Conservation (phyloP, 371 early-diverging fungal genomes). For the Mycotypha africana region DNA sequence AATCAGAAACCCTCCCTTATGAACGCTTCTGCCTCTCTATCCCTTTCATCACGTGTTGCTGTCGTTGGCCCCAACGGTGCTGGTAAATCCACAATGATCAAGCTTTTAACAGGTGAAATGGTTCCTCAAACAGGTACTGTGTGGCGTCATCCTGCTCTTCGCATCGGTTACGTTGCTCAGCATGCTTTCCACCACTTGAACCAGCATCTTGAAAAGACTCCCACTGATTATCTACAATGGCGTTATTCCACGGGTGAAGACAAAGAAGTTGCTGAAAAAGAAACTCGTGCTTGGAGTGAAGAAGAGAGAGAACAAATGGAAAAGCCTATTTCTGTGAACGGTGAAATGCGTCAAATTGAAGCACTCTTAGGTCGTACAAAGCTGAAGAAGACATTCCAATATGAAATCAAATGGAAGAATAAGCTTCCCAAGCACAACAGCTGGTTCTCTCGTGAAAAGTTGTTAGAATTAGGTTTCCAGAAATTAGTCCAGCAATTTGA, state of each 20-base stretch:
- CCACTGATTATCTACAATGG: constrained; percentile 81
- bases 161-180: constrained; percentile 86
- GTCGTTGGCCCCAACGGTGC: constrained; percentile 79
- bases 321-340: constrained; percentile 48
- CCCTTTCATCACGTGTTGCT: constrained; percentile 74
- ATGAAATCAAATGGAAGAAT: constrained; percentile 78
- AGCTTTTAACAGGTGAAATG: constrained; percentile 72
- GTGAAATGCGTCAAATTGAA: constrained; percentile 58
- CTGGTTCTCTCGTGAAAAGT: constrained; percentile 66
- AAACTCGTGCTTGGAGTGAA: constrained; percentile 60
- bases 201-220: constrained; percentile 75
- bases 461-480: constrained; percentile 68
- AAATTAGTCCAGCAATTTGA: constrained; percentile 77
- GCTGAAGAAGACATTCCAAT: constrained; percentile 78
- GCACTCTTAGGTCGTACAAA: constrained; percentile 68
- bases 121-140: constrained; percentile 62
- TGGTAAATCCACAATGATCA: constrained; percentile 86
- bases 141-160: constrained; percentile 69
- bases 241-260: constrained; percentile 78
- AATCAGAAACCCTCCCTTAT: constrained; percentile 54
- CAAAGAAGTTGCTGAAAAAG: constrained; percentile 73
- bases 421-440: constrained; percentile 64
- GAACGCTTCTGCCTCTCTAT: constrained; percentile 58
- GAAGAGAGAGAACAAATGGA: constrained; percentile 68
- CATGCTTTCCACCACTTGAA: constrained; percentile 87